Evolutionary conservation across 1,139 yeast species (phyloP), one percentile per base, ranked within the genome.

Genomic region (Lodderomyces elongisporus): DNA sequence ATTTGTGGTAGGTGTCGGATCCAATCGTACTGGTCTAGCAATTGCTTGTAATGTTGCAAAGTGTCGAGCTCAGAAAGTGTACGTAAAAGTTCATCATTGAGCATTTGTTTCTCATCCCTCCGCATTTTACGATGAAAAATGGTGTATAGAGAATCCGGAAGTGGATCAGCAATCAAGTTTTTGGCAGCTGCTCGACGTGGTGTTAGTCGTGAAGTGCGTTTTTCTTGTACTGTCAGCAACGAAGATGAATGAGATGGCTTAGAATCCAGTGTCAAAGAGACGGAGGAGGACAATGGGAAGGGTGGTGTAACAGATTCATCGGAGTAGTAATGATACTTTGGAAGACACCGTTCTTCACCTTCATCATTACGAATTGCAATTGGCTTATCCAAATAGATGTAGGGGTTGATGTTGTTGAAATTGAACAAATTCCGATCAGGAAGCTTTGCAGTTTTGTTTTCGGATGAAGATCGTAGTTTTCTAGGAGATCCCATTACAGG

Each of bases 101-200:
- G 66, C 74, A 80, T 75, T 26, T 74, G 66, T 35, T 69, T 69
- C 49, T 84, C 94, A 38, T 79, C 82, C 35, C 77, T 74, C 40
- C 71, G 74, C 84, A 81, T 79, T 29, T 70, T 62, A 28, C 70
- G 65, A 50, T 82, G 89, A 46, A 77, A 79, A 0, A 60, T 46
- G 2, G 50, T 51, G 46, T 68, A 83, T 1, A 58, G 29, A 0
- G 56, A 58, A 39, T 78, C 83, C 0, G 54, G 44, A 13, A 82
- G 55, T 0, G 63, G 61, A 42, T 78, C 83, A 28, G 14, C 10
- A n/a, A n/a, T n/a, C n/a, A n/a, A n/a, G n/a, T n/a, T n/a, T n/a
- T n/a, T n/a, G n/a, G n/a, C n/a, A n/a, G n/a, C n/a, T n/a, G n/a
- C n/a, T n/a, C n/a, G n/a, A n/a, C n/a, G n/a, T n/a, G n/a, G n/a